Percentiles rank a stretch among this genome's conserved stretches.
Conservation (phyloP, 495 filamentous ascomycete species). For the Podospora bellae-mahoneyi region DNA sequence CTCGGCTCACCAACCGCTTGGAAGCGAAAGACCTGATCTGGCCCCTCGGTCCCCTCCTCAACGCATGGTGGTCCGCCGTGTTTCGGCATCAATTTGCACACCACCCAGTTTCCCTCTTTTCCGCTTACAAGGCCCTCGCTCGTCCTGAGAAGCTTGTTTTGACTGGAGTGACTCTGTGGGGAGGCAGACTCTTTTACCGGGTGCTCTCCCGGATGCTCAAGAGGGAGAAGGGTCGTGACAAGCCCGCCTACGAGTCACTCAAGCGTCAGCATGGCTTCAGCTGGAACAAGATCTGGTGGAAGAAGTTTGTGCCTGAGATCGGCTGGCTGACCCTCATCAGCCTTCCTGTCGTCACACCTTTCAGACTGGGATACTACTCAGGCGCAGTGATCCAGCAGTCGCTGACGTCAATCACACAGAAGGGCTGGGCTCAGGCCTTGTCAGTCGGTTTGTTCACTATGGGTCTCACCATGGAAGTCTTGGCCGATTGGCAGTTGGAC, state of each 20-base stretch:
- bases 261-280: constrained; percentile 39
- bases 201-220: constrained; percentile 40
- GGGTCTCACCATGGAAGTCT: constrained; percentile 51
- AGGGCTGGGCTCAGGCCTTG: constrained; percentile 22
- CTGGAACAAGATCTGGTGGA: constrained; percentile 51
- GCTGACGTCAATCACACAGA: not conserved
- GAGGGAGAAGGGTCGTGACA: constrained; percentile 41
- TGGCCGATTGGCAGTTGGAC: constrained; percentile 54
- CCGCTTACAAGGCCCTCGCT: constrained; percentile 44
- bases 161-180: constrained; percentile 53
- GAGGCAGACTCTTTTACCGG: constrained; percentile 51
- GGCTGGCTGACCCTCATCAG: constrained; percentile 51
- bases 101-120: constrained; percentile 36
- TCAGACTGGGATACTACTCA: constrained; percentile 29
- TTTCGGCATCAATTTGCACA: constrained; percentile 42
- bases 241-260: constrained; percentile 49
- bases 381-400: constrained; percentile 19
- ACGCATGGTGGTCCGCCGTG: constrained; percentile 58
- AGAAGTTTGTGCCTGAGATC: constrained; percentile 52
- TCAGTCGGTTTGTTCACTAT: constrained; percentile 53
- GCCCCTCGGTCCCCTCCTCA: constrained; percentile 51
- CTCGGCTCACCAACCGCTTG: constrained; percentile 46
- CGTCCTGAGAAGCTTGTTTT: constrained; percentile 53
- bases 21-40: constrained; percentile 59
- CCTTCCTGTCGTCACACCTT: constrained; percentile 54